These are phyloP conservation scores for Deinandra increscens DNA, from an alignment of 129 eudicot species.

Conservation along the genomic window DNA sequence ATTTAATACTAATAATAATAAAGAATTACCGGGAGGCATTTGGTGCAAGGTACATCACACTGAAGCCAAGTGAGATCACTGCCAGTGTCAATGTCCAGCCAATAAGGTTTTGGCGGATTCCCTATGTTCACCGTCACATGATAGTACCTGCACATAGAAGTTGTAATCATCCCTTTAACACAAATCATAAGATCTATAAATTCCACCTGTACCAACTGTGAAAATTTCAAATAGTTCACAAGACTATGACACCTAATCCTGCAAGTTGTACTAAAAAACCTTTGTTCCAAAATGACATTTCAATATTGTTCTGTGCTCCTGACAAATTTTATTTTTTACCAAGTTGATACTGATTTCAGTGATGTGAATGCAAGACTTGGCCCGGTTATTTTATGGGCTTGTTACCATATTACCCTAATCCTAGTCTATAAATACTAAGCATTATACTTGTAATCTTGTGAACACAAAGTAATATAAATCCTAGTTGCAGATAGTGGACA, in stretches of 20 bases:
- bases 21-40: slow-evolving; percentile 52
- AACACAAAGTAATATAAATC: too few relatives aligned
- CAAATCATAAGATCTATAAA: neutral
- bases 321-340: too few relatives aligned
- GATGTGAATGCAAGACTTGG: too few relatives aligned
- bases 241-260: neutral
- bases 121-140: slow-evolving; percentile 58
- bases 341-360: neutral
- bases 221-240: neutral
- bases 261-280: slow-evolving; percentile 3
- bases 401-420: too few relatives aligned
- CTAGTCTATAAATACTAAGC: too few relatives aligned
- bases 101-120: slow-evolving; percentile 62
- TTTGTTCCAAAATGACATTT: slow-evolving; percentile 1
- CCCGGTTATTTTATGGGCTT: too few relatives aligned
- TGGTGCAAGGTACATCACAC: slow-evolving; percentile 69
- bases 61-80: slow-evolving; percentile 92
- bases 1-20: neutral
- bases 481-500: too few relatives aligned
- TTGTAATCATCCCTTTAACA: neutral
- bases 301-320: neutral
- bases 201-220: neutral
- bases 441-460: too few relatives aligned
- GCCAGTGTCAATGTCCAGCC: slow-evolving; percentile 78
- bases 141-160: slow-evolving; percentile 54